Evolutionary conservation across 1,139 yeast genomes (phyloP), one percentile per base, ranked within the genome.

Genomic region (Meyerozyma smithsonii): DNA sequence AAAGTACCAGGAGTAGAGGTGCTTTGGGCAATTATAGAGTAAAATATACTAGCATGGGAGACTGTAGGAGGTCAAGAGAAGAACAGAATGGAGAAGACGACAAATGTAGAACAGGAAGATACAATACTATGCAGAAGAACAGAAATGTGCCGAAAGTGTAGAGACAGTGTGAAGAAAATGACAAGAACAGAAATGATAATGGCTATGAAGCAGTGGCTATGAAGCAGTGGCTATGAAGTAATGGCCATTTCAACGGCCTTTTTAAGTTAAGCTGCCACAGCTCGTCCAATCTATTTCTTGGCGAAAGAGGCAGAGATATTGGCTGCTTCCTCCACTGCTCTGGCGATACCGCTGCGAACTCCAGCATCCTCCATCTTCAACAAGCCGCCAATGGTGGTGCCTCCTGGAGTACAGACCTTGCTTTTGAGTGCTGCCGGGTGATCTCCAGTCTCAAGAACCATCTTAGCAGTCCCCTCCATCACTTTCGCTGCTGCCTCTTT

Each of bases 371-470:
- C 99, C 84, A 94, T 79, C 51, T 81, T 87, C 61, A 90, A 75
- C 46, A 94, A 70, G 0, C 99, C 99, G 4, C 96, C 96, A 58
- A 94, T 92, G 7, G 99, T 92, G 40, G 97, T 90, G 28, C 99
- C 99, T 25, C 95, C 98, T 14, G 99, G 99, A 0, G 99, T 92
- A 58, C 97, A 89, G 5, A 92, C 94, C 55, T 84, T 84, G 59
- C 86, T 82, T 58, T 87, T 85, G 59, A 92, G 73, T 15, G 78
- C 88, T 8, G 95, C 94, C n/a, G 98, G 98, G 56, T 90, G 97
- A 34, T 76, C 79, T 3, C 89, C 90, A n/a, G 88, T 77, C 56
- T 79, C 84, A 45, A 76, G 64, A 1, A 84, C 94, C 96, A 92
- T 87, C 62, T 81, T 81, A 19, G 95, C 94, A n/a, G 97, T 87